Base-by-base conservation (phyloP, 2,329 filamentous ascomycete species). In the Clarireedia sp. region DNA sequence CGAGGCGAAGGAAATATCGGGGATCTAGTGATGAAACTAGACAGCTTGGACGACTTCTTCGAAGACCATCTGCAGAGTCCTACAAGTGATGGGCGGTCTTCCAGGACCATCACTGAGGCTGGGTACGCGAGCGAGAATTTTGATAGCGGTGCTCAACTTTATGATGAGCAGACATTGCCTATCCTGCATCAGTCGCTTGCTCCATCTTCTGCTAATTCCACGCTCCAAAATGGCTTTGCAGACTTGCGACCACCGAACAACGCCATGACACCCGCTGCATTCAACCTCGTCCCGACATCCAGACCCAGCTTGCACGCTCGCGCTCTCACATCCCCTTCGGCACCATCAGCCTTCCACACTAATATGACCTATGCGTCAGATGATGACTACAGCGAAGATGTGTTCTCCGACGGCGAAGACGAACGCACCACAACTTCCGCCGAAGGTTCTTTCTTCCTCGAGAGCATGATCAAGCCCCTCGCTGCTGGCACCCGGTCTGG, bases 151-250 rank as follows among this genome's bases (percentile, higher is more conserved):
- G 87, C 91, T 21, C 85, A 89, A 67, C 74, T 96, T 0, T 96
- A 97, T 70, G 91, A 96, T 65, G 90, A 96, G 69, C 89, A 95
- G 67, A 95, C 94, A 6, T 77, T 94, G 10, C 92, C 92, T 0
- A 95, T 96, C 51, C 74, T 96, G 5, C 87, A 94, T 64, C 89
- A 94, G 66, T 94, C 90, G 0, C 77, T 87, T 23, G 81, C 78
- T 21, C 67, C 79, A 10, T 92, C 84, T 60, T 85, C 86, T 38
- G 87, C 82, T 50, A 81, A 83, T 1, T 80, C 81, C 0, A 87
- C 86, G 0, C 94, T 97, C 70, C 90, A 96, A 63, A 95, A 91
- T 65, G 89, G 89, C 4, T 92, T 96, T 64, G 81, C 85, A 1
- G 92, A 96, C 65, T 78, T 76, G 47, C 77, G 80, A 26, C 74